Evolutionary conservation across 306 rosid genomes (phyloP).

Genomic region (Alnus glutinosa): DNA sequence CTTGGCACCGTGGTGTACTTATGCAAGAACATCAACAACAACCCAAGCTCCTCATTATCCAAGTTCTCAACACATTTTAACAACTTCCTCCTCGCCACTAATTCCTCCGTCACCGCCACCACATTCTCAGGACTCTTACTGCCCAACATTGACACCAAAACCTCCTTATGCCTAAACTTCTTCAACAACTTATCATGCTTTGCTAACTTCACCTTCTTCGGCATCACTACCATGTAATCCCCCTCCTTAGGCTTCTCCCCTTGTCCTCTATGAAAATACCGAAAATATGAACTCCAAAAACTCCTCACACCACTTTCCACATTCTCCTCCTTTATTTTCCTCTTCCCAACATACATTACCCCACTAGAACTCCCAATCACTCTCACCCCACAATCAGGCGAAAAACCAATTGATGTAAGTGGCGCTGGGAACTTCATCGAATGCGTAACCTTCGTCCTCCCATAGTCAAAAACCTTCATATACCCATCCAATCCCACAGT

Average conservation of each 20-base stretch:
- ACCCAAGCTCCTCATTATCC: conserved; percentile 60
- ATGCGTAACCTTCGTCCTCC: conserved; percentile 67
- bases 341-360: conserved; percentile 66
- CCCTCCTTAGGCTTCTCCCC: conserved; percentile 68
- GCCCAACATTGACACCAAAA: conserved; percentile 63
- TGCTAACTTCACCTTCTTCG: conserved; percentile 54
- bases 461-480: conserved; percentile 87
- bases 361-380: conserved; percentile 88
- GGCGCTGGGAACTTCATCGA: conserved; percentile 95
- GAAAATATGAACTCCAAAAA: conserved; percentile 40
- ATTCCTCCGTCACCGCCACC: conserved; percentile 86
- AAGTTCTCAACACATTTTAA: conserved; percentile 59
- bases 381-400: conserved; percentile 59
- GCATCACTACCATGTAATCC: conserved; percentile 64
- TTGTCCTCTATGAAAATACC: conserved; percentile 90
- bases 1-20: conserved; percentile 62
- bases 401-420: conserved; percentile 63
- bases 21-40: conserved; percentile 60
- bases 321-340: conserved; percentile 49
- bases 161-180: conserved; percentile 84
- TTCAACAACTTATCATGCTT: conserved; percentile 78
- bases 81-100: conserved; percentile 77
- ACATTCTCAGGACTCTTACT: conserved; percentile 67
- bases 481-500: conserved; percentile 95
- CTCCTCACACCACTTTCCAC: conserved; percentile 28